Evolutionary conservation across 1,284 basidiomycete species (phyloP).

Genomic region (Puccinia triticina): DNA sequence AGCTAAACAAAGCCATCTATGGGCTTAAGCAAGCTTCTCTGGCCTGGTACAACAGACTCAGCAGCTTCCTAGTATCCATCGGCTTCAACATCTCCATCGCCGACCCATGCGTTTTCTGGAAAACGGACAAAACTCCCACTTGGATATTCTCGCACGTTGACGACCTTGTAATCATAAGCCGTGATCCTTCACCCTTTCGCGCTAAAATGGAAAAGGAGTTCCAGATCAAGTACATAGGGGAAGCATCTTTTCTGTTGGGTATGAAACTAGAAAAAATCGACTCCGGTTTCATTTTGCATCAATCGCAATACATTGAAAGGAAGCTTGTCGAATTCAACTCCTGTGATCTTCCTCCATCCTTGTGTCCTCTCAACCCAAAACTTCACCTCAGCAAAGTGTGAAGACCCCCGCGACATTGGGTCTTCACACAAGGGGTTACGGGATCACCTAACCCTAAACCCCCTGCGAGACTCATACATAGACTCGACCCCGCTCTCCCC

Average conservation of each 20-base stretch:
- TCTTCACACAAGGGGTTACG: too few species aligned
- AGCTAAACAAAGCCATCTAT: neutral
- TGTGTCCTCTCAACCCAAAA: too few species aligned
- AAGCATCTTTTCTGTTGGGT: neutral
- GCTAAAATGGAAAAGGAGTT: neutral
- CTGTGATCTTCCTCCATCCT: too few species aligned
- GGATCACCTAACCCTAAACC: too few species aligned
- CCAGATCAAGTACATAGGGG: neutral
- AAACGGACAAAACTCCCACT: neutral
- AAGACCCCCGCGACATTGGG: too few species aligned
- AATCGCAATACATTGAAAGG: neutral
- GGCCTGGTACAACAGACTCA: constrained; percentile 5
- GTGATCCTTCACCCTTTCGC: neutral
- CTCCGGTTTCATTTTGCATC: neutral
- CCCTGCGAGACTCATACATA: too few species aligned
- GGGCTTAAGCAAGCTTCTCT: neutral
- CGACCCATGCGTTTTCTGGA: too few species aligned
- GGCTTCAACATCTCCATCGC: neutral
- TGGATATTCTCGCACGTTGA: neutral
- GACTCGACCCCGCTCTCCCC: too few species aligned
- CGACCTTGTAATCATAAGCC: neutral
- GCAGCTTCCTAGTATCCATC: neutral
- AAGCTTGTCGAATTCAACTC: neutral
- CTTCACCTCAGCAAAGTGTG: too few species aligned
- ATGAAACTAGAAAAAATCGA: neutral